These are phyloP conservation scores for Suillus bovinus DNA, from an alignment of 768 basidiomycete genomes.

Conservation along the genomic window DNA sequence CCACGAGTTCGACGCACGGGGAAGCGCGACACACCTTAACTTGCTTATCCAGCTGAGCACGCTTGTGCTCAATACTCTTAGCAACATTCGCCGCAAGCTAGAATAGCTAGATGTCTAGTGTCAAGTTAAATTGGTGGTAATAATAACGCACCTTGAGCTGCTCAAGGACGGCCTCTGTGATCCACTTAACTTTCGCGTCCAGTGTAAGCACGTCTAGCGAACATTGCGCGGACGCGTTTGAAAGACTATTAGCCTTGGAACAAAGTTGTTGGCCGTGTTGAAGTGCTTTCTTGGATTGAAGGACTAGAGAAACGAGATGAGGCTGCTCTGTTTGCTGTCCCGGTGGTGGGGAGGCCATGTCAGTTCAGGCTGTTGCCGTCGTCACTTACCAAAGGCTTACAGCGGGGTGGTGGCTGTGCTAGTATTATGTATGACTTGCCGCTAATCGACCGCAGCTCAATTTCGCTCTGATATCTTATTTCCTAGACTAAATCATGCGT, in stretches of 20 bases:
- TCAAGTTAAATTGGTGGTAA: not conserved
- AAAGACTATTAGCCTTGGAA: constrained; percentile 58
- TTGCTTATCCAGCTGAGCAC: constrained; percentile 56
- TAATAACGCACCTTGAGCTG: constrained; percentile 64
- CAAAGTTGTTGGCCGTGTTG: constrained; percentile 79
- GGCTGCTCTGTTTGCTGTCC: constrained; percentile 42
- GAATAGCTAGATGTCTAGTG: not conserved
- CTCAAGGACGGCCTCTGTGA: constrained; percentile 69
- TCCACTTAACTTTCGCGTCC: constrained; percentile 81
- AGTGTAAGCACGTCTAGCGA: constrained; percentile 73
- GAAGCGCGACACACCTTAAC: constrained; percentile 50
- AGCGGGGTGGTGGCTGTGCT: constrained; percentile 10
- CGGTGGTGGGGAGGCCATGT: constrained; percentile 24
- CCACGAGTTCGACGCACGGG: not conserved
- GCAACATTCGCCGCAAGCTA: constrained; percentile 75
- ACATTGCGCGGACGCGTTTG: constrained; percentile 65
- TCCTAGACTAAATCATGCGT: constrained; percentile 3
- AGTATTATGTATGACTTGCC: not conserved
- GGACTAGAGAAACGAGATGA: constrained; percentile 72
- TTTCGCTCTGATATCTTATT: not conserved
- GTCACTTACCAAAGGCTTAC: not conserved
- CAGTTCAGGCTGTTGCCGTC: not conserved
- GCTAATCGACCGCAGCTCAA: not conserved
- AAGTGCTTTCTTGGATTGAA: constrained; percentile 82
- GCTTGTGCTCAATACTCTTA: constrained; percentile 73